Evolutionary conservation across 140 eudicot species (phyloP).

Genomic region (Anethum foeniculum): DNA sequence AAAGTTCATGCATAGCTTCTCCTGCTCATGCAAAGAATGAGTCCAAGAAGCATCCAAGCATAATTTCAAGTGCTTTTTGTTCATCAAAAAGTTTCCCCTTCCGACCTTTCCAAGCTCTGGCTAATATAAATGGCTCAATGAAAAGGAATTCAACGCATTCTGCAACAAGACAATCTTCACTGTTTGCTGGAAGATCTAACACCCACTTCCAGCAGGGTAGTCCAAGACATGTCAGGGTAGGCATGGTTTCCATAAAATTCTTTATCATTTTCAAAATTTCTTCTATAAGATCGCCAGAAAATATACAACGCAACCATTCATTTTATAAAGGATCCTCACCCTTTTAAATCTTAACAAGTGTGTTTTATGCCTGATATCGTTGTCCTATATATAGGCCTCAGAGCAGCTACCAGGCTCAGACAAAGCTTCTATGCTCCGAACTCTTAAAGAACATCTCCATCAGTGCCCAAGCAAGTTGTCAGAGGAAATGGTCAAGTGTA

Average conservation of each 20-base stretch:
- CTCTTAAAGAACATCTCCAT: conserved; percentile 73
- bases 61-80: conserved; percentile 65
- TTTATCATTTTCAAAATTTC: background rate
- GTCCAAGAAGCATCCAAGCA: conserved; percentile 65
- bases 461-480: conserved; percentile 78
- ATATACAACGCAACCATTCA: background rate
- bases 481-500: conserved; percentile 80
- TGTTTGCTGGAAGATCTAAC: conserved; percentile 28
- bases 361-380: too few relatives aligned
- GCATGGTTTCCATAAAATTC: background rate
- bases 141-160: conserved; percentile 41
- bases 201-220: conserved; percentile 24
- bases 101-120: conserved; percentile 44
- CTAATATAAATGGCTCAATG: conserved; percentile 34
- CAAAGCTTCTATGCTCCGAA: conserved; percentile 32
- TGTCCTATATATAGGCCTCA: conserved; percentile 18
- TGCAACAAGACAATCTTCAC: conserved; percentile 37
- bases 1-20: conserved; percentile 52
- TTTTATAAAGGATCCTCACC: background rate
- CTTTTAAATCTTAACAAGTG: too few relatives aligned
- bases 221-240: conserved; percentile 39
- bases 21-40: conserved; percentile 55
- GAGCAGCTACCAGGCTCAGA: conserved; percentile 19
- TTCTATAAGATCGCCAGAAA: background rate
- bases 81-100: conserved; percentile 74